Base-by-base conservation (phyloP, 106 monocot genomes). In the Apostasia ramifera region DNA sequence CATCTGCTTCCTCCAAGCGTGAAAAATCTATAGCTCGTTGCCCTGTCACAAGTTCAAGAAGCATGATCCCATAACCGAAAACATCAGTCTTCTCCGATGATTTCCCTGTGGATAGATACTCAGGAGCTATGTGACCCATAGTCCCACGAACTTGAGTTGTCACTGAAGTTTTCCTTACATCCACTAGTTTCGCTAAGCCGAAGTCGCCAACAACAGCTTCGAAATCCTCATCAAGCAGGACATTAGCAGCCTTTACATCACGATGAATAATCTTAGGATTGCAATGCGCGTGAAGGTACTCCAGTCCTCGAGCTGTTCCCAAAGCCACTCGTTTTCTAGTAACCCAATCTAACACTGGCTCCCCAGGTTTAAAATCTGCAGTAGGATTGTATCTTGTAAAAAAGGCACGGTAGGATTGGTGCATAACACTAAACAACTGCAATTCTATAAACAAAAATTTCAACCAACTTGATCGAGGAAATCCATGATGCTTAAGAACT, bases 21-120 rank as follows among this genome's bases (percentile, higher is more conserved):
- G 91, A 80, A 68, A 95, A 89, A 62, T 95, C 95, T 44, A 95
- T 92, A 2, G 95, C 95, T 43, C 95, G 88, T 55, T 95, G 95
- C 59, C 88, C 88, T 0, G 88, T 88, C 12, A 88, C 84, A 47
- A 88, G 79, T 62, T 88, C 88, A 47, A 88, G 84, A 70, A 88
- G 82, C 88, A 82, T 88, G 13, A 88, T 77, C 12, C 88, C 88
- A 69, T 88, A 88, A 41, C 88, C 88, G 47, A 88, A 89, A 68
- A 89, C 89, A 80, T 89, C 89, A 63, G 89, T 89, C 47, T 77
- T 81, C 63, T 85, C 89, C 1, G 85, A 85, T 57, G 89, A 89
- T 65, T 85, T 89, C 53, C 89, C 89, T 1, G 89, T 89, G 10
- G 88, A 84, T 52, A 88, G 58, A 76, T 88, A 88, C 63, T 88